Conservation (phyloP, 2,329 filamentous ascomycete species). For the Leptoxyphium fumago region DNA sequence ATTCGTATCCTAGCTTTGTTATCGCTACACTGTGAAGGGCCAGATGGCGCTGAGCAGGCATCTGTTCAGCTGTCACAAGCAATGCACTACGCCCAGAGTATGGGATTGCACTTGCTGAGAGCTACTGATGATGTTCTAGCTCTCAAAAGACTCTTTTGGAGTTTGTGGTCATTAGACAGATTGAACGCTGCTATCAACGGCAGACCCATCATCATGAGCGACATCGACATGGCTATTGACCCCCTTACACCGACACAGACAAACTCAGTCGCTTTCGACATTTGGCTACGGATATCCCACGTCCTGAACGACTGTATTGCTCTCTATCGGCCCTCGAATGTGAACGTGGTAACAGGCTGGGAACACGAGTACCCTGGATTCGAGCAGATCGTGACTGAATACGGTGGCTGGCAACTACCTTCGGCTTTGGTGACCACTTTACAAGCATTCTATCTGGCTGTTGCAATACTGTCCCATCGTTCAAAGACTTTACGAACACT, state of each 20-base stretch:
- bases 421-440: slow-evolving; percentile 29
- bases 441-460: slow-evolving; percentile 42
- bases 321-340: slow-evolving; percentile 30
- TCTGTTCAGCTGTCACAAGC: slow-evolving; percentile 33
- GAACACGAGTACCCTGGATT: slow-evolving; percentile 33
- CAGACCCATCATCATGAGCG: slow-evolving; percentile 32
- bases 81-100: slow-evolving; percentile 35
- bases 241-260: slow-evolving; percentile 28
- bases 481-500: slow-evolving; percentile 24
- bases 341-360: slow-evolving; percentile 29
- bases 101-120: slow-evolving; percentile 29
- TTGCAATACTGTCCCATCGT: slow-evolving; percentile 42
- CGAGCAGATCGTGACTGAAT: slow-evolving; percentile 28
- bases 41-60: slow-evolving; percentile 32
- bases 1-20: slow-evolving; percentile 33
- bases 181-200: slow-evolving; percentile 33
- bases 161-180: slow-evolving; percentile 34
- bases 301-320: slow-evolving; percentile 33
- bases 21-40: slow-evolving; percentile 33
- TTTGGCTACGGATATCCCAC: slow-evolving; percentile 30
- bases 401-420: slow-evolving; percentile 23
- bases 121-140: slow-evolving; percentile 13
- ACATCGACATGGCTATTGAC: slow-evolving; percentile 31
- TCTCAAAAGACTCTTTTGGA: slow-evolving; percentile 34
- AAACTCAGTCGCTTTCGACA: slow-evolving; percentile 32